Base-by-base conservation (phyloP, 768 basidiomycete genomes). In the Pleurotus platypus region DNA sequence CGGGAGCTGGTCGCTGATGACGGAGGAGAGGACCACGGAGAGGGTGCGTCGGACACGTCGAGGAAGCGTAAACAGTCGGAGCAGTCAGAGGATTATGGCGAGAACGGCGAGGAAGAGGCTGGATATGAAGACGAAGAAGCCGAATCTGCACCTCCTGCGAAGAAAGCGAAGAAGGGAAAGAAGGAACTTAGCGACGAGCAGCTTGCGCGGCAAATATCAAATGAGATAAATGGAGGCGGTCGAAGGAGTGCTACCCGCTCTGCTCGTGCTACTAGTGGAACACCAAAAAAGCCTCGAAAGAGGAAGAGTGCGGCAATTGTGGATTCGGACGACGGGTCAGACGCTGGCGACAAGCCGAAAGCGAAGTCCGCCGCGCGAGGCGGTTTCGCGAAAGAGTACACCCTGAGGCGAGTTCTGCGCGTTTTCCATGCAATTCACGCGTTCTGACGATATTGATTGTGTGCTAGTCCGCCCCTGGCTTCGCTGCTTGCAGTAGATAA, bases 301-400 rank as follows among this genome's bases (percentile, higher is more conserved):
- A 80, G 73, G 73, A 85, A 86, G 71, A 85, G 82, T 60, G 75
- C 84, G 6, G 78, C 73, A 53, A 77, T 71, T 16, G 76, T 83
- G 57, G 76, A 80, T 62, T 76, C 79, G 60, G 84, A 82, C 63
- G 82, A 79, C 26, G 81, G 81, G 55, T 54, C 51, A 15, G 79
- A 76, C 50, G 64, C 64, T 2, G 74, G 64, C 59, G 72, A 68
- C 65, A 62, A 63, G 49, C 57, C 67, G 45, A 81, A 80, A 70
- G 75, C 75, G 66, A 80, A 84, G 62, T 75, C 78, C 39, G 70
- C 71, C 46, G 83, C 85, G 20, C 83, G 80, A 66, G 89, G 88
- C 13, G 90, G 90, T 20, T 91, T 93, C 68, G 82, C 81, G 48
- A 92, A 92, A 69, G 87, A 89, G 64, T 91, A 85, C 66, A 67